Conservation (phyloP, 1,284 basidiomycete genomes). For the Melampsora abietis-canadensis region DNA sequence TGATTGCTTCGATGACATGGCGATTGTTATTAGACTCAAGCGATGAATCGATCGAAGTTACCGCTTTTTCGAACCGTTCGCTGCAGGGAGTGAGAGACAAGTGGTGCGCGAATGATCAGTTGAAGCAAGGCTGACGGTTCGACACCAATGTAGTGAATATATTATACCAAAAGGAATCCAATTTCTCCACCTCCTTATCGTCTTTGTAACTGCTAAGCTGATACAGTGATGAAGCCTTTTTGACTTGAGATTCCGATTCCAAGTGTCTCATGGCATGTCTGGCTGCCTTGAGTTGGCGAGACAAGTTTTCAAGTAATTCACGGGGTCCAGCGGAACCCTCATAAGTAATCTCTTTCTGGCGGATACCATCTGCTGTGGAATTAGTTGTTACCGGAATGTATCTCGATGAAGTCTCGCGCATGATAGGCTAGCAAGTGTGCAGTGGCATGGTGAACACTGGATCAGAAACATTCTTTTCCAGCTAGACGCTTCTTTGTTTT, state of each 20-base stretch:
- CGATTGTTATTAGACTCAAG: conserved; percentile 53
- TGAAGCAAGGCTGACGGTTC: too few species aligned
- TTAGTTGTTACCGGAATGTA: neutral
- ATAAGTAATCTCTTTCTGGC: conserved; percentile 63
- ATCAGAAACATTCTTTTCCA: too few species aligned
- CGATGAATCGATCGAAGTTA: conserved; percentile 70
- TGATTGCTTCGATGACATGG: neutral
- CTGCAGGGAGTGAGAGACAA: neutral
- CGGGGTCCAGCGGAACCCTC: conserved; percentile 82
- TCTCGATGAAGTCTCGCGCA: neutral
- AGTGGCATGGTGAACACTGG: conserved; percentile 1
- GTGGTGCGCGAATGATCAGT: too few species aligned
- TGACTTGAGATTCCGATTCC: neutral
- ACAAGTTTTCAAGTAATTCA: conserved; percentile 79
- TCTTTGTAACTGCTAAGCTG: conserved; percentile 15
- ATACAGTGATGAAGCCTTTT: too few species aligned
- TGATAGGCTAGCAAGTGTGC: conserved; percentile 14
- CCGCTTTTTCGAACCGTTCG: conserved; percentile 63
- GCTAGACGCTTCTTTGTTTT: conserved; percentile 30
- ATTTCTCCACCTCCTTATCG: conserved; percentile 49
- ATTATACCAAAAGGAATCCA: conserved; percentile 54
- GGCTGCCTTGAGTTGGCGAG: conserved; percentile 81
- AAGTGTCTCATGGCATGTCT: conserved; percentile 72
- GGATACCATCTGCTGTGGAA: conserved; percentile 4
- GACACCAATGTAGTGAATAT: too few species aligned